Percentiles rank a stretch among this genome's conserved stretches.
These are phyloP conservation scores for Protostelium mycophagum DNA, from an alignment of 78 protist genomes.

Conservation along the genomic window DNA sequence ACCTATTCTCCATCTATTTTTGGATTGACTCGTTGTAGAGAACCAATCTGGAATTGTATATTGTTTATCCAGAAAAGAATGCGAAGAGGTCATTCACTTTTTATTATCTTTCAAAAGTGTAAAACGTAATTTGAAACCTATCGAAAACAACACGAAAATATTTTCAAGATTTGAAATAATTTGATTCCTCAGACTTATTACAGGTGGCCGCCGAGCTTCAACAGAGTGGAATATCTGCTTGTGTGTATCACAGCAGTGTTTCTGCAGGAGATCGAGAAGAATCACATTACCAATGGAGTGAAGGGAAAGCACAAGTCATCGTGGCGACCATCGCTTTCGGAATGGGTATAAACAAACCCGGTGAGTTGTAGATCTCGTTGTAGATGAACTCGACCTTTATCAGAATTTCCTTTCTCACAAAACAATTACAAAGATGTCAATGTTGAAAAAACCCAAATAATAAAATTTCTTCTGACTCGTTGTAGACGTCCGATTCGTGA, in stretches of 20 bases:
- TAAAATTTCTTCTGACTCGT: too few species aligned
- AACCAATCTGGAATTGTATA: background rate
- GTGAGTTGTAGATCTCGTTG: too few species aligned
- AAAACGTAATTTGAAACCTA: background rate
- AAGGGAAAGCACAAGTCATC: conserved; percentile 69
- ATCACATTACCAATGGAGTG: conserved; percentile 75
- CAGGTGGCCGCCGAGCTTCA: background rate
- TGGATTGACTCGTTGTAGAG: background rate
- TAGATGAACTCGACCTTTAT: too few species aligned
- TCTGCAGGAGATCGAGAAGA: conserved; percentile 16
- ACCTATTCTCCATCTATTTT: background rate
- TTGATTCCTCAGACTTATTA: background rate
- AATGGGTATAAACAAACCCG: conserved; percentile 97
- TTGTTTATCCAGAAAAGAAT: background rate
- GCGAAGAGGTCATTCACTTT: background rate
- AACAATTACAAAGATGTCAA: too few species aligned
- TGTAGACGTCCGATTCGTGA: conserved; percentile 95
- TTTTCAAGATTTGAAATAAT: background rate
- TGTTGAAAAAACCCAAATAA: too few species aligned
- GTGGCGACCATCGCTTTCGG: conserved; percentile 98
- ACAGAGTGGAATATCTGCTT: conserved; percentile 36
- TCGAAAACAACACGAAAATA: too few species aligned
- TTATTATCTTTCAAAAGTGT: background rate
- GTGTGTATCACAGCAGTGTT: conserved; percentile 81
- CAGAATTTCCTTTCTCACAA: too few species aligned